Evolutionary conservation across 2,329 filamentous ascomycete species (phyloP), one percentile per base, ranked within the genome.

Genomic region (Botrytis porri): DNA sequence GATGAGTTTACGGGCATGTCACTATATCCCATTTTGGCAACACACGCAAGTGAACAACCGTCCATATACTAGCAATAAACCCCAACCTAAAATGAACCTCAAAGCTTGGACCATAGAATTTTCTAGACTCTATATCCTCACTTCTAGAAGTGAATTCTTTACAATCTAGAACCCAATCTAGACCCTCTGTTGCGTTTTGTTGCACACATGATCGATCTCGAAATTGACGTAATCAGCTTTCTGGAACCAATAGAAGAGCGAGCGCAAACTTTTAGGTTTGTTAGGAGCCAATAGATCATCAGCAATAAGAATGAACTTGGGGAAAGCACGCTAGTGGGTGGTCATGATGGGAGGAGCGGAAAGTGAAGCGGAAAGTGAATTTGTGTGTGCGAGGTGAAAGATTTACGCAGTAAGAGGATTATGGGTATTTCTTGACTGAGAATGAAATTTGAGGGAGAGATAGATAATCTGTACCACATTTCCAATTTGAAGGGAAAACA

Each of bases 1-100:
- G 35, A 12, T 60, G 5, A 5, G 10, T 22, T 2, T 1, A 5
- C 0, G 2, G 14, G 4, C 3, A 29, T 6, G 3, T 8, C 22
- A 14, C 10, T 29, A 25, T 25, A 37, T 37, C 4, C 32, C 22
- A 61, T 12, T 3, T 16, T 61, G 10, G 16, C 20, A 37, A 25
- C 10, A 61, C 0, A 16, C n/a, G 25, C 51, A 29, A 6, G 5
- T 29, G 12, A 16, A 54, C 16, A 3, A 51, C 6, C 9, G 9
- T 25, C 22, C 48, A 54, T 7, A 2, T 54, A 29, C 51, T 3
- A 54, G n/a, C 6, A 16, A 54, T 7, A 16, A 4, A n/a, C 6
- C 6, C 12, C 1, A n/a, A 2, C 51, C 29, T 5, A 8, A 54
- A 54, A 29, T 1, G 14, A 29, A 54, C 25, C 3, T 8, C 9